A percentile compares a stretch with the other conserved stretches of the same genome.
Evolutionary conservation across 352 stramenopile genomes (phyloP).

Genomic region (Phytophthora podocarpi): DNA sequence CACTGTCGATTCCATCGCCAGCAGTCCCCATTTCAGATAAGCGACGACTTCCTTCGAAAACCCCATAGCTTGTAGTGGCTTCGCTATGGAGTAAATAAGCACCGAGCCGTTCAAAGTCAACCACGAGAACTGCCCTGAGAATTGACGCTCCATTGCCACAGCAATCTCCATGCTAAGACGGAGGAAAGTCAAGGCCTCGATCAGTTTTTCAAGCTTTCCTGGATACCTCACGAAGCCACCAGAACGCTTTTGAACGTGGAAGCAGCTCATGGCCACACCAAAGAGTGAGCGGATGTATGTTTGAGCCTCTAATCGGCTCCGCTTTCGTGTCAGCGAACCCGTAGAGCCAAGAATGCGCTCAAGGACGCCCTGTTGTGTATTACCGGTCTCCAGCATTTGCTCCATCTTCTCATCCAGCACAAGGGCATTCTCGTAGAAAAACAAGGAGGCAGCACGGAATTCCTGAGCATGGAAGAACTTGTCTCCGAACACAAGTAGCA

Average conservation of each 20-base stretch:
- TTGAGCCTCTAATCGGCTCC: slow-evolving; percentile 23
- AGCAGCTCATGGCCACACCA: slow-evolving; percentile 48
- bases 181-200: slow-evolving; percentile 38
- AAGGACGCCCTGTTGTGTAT: neutral
- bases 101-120: slow-evolving; percentile 73
- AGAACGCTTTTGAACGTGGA: slow-evolving; percentile 38
- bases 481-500: slow-evolving; percentile 58
- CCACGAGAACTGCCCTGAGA: slow-evolving; percentile 48
- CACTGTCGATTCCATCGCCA: slow-evolving; percentile 61
- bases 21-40: slow-evolving; percentile 68
- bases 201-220: slow-evolving; percentile 56
- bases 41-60: slow-evolving; percentile 58
- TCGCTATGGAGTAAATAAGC: slow-evolving; percentile 56
- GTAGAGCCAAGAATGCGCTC: slow-evolving; percentile 14
- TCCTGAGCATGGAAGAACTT: slow-evolving; percentile 53
- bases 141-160: slow-evolving; percentile 40
- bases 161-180: slow-evolving; percentile 53
- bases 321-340: neutral
- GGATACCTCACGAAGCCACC: slow-evolving; percentile 50
- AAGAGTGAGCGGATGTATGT: slow-evolving; percentile 50
- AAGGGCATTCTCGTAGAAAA: slow-evolving; percentile 56
- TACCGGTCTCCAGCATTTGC: no score
- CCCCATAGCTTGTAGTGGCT: slow-evolving; percentile 48
- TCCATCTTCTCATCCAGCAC: slow-evolving; percentile 12
- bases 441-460: slow-evolving; percentile 48